Conservation (phyloP, 345 rosid genomes). For the Salix arbutifolia region DNA sequence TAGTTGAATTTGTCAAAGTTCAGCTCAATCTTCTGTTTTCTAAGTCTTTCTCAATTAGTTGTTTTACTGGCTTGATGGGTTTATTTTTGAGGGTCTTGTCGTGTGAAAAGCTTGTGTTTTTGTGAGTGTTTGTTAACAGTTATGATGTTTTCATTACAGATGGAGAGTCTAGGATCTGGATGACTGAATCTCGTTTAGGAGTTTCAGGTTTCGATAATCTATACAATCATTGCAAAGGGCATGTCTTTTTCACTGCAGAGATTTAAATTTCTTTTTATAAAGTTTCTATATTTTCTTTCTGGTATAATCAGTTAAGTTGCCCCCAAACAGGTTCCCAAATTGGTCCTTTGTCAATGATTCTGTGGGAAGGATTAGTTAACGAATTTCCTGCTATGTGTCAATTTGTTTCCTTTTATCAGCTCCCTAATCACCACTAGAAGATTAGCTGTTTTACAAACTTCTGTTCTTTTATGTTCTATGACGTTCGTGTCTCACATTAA, state of each 20-base stretch:
- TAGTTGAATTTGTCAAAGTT: not conserved
- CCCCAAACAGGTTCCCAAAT: not conserved
- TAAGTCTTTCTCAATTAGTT: not conserved
- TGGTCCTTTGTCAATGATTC: not conserved
- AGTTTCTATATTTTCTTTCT: not conserved
- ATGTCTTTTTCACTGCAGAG: not conserved
- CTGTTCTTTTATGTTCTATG: not conserved
- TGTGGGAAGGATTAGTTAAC: not conserved
- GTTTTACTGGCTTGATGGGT: not conserved
- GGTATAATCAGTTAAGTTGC: not conserved
- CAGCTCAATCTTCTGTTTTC: not conserved
- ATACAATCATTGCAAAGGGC: not conserved
- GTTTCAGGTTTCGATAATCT: not conserved
- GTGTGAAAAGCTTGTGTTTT: not conserved
- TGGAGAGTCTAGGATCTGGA: not conserved
- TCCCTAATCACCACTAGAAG: not conserved
- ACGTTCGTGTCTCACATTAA: not conserved
- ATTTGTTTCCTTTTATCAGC: not conserved
- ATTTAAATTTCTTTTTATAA: not conserved
- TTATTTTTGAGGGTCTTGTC: not conserved
- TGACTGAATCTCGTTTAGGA: not conserved
- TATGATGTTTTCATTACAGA: not conserved
- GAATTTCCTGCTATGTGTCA: not conserved
- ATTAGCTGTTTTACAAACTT: not conserved
- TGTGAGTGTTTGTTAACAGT: not conserved